A percentile compares a stretch with the other conserved stretches of the same genome.
These are phyloP conservation scores for Kalmusia sp. DNA, from an alignment of 2,329 filamentous ascomycete species.

Conservation along the genomic window DNA sequence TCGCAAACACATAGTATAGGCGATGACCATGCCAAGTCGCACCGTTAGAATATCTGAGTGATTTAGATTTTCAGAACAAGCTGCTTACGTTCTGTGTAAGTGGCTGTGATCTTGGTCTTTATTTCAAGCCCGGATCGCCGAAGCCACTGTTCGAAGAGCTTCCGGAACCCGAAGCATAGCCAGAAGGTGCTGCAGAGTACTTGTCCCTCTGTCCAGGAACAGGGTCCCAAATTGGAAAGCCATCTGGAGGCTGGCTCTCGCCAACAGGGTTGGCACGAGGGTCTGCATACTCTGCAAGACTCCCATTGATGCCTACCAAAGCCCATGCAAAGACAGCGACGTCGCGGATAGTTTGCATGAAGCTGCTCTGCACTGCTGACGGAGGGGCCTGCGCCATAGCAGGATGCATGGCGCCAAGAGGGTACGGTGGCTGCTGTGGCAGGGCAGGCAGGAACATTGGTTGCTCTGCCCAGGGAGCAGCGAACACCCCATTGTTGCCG, in stretches of 20 bases:
- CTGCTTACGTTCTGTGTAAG: not conserved
- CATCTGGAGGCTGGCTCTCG: slow-evolving; percentile 68
- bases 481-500: slow-evolving; percentile 68
- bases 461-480: slow-evolving; percentile 78
- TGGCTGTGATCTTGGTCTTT: slow-evolving; percentile 7
- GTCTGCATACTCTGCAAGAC: slow-evolving; percentile 64
- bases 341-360: slow-evolving; percentile 83
- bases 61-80: no score
- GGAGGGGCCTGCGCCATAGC: slow-evolving; percentile 60
- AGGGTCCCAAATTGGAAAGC: slow-evolving; percentile 65
- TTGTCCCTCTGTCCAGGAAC: slow-evolving; percentile 22
- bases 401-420: slow-evolving; percentile 44
- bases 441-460: slow-evolving; percentile 61
- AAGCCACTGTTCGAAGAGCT: slow-evolving; percentile 43
- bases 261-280: slow-evolving; percentile 67
- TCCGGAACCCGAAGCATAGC: slow-evolving; percentile 41
- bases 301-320: slow-evolving; percentile 79
- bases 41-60: not conserved
- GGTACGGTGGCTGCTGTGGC: slow-evolving; percentile 44
- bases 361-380: slow-evolving; percentile 55
- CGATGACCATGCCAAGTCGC: not conserved
- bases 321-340: slow-evolving; percentile 90
- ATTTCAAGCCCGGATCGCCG: slow-evolving; percentile 44
- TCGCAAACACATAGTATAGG: not conserved
- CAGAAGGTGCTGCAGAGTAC: slow-evolving; percentile 39